These are phyloP conservation scores for Polytrichum formosum DNA, from an alignment of 225 moss, liverwort and hornwort species.

Conservation along the genomic window DNA sequence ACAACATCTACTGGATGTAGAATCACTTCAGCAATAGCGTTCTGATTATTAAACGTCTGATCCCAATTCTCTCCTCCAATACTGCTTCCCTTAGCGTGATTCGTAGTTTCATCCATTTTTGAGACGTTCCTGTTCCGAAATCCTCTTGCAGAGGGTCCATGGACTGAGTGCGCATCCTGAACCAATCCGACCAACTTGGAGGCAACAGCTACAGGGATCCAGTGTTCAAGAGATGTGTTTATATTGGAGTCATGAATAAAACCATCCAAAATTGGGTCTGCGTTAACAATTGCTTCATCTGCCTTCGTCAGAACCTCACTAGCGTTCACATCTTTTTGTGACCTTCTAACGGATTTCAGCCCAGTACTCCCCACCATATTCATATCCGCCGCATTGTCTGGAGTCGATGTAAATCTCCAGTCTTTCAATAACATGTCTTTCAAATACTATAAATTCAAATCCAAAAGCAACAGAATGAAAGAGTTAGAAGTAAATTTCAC, in stretches of 20 bases:
- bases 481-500: too few species aligned
- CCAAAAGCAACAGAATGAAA: neutral
- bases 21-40: slow-evolving; percentile 3
- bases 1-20: neutral
- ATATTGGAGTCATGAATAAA: slow-evolving; percentile 1
- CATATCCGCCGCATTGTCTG: neutral
- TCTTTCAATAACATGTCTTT: neutral
- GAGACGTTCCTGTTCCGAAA: slow-evolving; percentile 9
- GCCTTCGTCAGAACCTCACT: slow-evolving; percentile 9
- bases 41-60: slow-evolving; percentile 8
- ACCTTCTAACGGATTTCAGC: slow-evolving; percentile 1
- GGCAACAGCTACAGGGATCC: neutral
- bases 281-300: neutral
- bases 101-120: slow-evolving; percentile 10
- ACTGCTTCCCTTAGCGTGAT: neutral
- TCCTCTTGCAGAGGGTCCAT: neutral
- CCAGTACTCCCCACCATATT: neutral
- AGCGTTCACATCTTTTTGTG: neutral
- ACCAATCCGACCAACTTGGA: neutral
- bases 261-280: neutral
- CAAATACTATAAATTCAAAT: neutral
- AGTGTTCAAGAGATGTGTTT: slow-evolving; percentile 2
- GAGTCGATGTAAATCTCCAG: slow-evolving; percentile 4
- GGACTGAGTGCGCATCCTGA: neutral
- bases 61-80: neutral